Percentiles rank a stretch among this genome's conserved stretches.
Evolutionary conservation across 805 yeast species (phyloP).

Genomic region (Wickerhamomyces tratensis): DNA sequence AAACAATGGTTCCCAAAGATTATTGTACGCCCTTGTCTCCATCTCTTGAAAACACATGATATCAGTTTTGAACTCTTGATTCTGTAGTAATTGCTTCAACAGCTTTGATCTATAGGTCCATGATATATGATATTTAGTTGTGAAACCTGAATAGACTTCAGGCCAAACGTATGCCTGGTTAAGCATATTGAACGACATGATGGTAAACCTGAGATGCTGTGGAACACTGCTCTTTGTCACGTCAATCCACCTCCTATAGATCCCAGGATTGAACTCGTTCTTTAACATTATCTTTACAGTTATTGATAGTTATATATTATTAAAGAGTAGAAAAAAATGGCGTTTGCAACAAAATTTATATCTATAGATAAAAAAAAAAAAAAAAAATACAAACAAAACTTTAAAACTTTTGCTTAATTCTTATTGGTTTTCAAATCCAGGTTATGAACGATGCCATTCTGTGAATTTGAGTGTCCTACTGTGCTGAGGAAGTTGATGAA

Average conservation of each 20-base stretch:
- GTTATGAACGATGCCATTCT: too few relatives aligned
- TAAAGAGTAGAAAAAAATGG: conserved; percentile 13
- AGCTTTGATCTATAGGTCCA: conserved; percentile 41
- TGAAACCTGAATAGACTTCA: conserved; percentile 41
- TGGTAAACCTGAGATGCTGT: conserved; percentile 12
- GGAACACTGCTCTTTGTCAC: background rate
- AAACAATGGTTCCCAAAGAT: conserved; percentile 28
- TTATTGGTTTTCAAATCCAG: too few relatives aligned
- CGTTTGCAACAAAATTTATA: conserved; percentile 26
- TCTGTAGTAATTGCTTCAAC: conserved; percentile 24
- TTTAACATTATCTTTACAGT: too few relatives aligned
- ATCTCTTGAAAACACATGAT: conserved; percentile 54
- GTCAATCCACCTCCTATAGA: conserved; percentile 13
- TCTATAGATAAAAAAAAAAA: too few relatives aligned
- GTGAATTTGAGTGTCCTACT: too few relatives aligned
- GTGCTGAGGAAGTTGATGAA: too few relatives aligned
- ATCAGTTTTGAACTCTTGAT: conserved; percentile 32
- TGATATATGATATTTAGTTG: conserved; percentile 28
- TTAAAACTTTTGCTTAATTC: too few relatives aligned
- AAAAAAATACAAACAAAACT: too few relatives aligned
- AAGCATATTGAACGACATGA: conserved; percentile 36
- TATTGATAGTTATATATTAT: too few relatives aligned
- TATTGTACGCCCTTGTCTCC: conserved; percentile 30
- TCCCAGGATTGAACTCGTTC: conserved; percentile 22
- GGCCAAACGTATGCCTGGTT: conserved; percentile 54